Evolutionary conservation across 768 basidiomycete species (phyloP), one percentile per base, ranked within the genome.

Genomic region (Pleurotus sapidus): DNA sequence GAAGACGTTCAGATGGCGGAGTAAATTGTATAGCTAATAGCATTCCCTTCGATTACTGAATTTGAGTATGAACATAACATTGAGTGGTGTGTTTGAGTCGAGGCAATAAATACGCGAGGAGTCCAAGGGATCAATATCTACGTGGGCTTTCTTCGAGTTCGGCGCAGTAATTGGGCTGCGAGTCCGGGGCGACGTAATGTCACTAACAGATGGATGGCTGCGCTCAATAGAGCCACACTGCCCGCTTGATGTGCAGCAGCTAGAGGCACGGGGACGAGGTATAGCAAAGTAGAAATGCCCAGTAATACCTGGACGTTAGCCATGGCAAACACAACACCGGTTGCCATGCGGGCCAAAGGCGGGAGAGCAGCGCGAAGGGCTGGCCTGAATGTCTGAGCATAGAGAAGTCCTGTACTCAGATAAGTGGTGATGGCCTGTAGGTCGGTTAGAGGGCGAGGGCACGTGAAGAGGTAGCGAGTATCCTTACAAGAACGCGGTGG

Each of bases 211-310:
- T 93, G 93, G 1, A 94, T 69, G 79, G 94, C 84, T 4, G 89
- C 83, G 18, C 89, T 95, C 47, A 99, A 74, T 5, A 99, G 76
- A 39, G 88, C 79, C 5, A 98, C 89, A 64, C 94, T 96, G 4
- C 96, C 97, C 0, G 93, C 96, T 70, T 99, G 97, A 68, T 99
- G 97, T 30, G 88, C 81, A 11, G 96, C 93, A 6, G 97, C 97
- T 2, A 98, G 74, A 2, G 92, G 92, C 0, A 93, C 83, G 1
- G 97, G 97, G 1, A 98, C 97, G 38, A 98, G 82, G 71, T 96
- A 96, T 11, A 98, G 69, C 20, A 98, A 74, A 0, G 97, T 99
- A 23, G 88, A 76, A 38, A 82, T 81, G 2, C 82, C 81, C 20
- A 84, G 69, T 1, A 74, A 63, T 9, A 91, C 92, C 70, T 99